A percentile compares a stretch with the other conserved stretches of the same genome.
Conservation (phyloP, 495 filamentous ascomycete genomes). For the Acidiella bohemica region DNA sequence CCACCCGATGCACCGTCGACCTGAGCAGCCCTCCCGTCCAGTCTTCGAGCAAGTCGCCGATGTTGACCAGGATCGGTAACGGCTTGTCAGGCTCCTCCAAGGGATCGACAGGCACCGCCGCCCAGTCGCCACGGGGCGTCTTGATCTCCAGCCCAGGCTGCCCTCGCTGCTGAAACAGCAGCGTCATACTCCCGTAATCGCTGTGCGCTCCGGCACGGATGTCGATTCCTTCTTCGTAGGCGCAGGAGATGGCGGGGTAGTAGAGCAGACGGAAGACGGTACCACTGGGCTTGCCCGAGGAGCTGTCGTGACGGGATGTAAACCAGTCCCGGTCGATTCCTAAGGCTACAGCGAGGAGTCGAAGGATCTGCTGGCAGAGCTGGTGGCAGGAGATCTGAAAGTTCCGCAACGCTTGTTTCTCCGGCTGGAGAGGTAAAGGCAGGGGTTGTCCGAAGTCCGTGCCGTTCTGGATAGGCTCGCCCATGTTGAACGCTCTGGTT, state of each 20-base stretch:
- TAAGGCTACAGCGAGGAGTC: conserved; percentile 44
- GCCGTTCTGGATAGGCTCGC: conserved; percentile 56
- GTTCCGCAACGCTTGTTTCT: conserved; percentile 45
- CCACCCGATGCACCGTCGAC: conserved; percentile 78
- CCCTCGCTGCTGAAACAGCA: conserved; percentile 64
- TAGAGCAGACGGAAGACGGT: conserved; percentile 73
- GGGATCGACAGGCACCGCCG: conserved; percentile 47
- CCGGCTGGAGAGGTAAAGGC: conserved; percentile 45
- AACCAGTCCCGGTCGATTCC: conserved; percentile 48
- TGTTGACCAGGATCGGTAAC: conserved; percentile 77
- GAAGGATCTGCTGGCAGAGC: conserved; percentile 58
- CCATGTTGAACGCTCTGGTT: conserved; percentile 79
- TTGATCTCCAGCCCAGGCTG: conserved; percentile 82
- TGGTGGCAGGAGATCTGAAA: conserved; percentile 60
- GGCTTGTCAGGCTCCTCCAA: background rate
- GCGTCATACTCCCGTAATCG: conserved; percentile 53
- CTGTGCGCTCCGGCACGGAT: conserved; percentile 56
- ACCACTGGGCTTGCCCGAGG: conserved; percentile 43
- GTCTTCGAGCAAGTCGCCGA: conserved; percentile 78
- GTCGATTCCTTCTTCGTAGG: conserved; percentile 25
- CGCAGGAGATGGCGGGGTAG: conserved; percentile 12
- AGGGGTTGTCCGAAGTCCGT: conserved; percentile 77
- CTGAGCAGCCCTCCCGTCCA: conserved; percentile 82
- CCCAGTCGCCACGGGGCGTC: conserved; percentile 42
- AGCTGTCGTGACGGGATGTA: conserved; percentile 51